A percentile compares a stretch with the other conserved stretches of the same genome.
phyloP scores from a whole-genome alignment of 108 stramenopile species.

The Thalassiosira profunda region DNA sequence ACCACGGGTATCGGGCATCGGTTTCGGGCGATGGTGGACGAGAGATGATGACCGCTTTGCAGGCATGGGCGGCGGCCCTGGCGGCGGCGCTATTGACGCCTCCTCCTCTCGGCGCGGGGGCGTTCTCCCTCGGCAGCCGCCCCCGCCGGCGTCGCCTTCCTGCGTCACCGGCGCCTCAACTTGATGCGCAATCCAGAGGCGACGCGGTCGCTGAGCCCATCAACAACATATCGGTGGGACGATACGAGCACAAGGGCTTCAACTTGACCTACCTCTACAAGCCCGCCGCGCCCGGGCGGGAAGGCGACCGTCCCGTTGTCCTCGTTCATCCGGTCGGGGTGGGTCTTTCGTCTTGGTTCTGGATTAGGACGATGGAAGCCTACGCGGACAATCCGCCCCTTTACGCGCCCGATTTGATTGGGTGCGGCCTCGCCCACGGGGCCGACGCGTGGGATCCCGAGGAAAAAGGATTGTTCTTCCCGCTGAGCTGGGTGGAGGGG shows the following conservation, averaged over 20 bases:
- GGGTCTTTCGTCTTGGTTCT: slow-evolving; percentile 73
- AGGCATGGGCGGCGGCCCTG: too few species aligned
- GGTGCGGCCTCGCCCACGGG: slow-evolving; percentile 68
- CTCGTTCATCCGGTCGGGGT: slow-evolving; percentile 79
- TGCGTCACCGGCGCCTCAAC: too few species aligned
- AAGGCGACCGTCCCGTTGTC: slow-evolving; percentile 35
- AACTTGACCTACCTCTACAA: slow-evolving; percentile 64
- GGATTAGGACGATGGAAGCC: slow-evolving; percentile 44
- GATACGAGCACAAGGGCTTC: slow-evolving; percentile 54
- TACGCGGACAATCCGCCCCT: slow-evolving; percentile 39
- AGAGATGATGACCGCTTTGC: too few species aligned
- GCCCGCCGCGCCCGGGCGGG: slow-evolving; percentile 21
- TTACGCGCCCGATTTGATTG: slow-evolving; percentile 73
- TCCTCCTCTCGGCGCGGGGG: too few species aligned
- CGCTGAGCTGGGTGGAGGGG: slow-evolving; percentile 66
- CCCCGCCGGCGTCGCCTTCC: too few species aligned
- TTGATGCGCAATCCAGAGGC: too few species aligned
- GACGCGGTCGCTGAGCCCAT: too few species aligned
- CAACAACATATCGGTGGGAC: slow-evolving; percentile 1
- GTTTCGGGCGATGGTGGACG: too few species aligned
- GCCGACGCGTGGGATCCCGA: slow-evolving; percentile 60
- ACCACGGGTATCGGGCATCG: too few species aligned
- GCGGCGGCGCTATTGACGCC: too few species aligned
- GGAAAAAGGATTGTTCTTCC: slow-evolving; percentile 48
- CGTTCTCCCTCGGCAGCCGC: too few species aligned